Evolutionary conservation across 257 asterid genomes (phyloP), one percentile per base, ranked within the genome.

Genomic region (Primulina huaijiensis): DNA sequence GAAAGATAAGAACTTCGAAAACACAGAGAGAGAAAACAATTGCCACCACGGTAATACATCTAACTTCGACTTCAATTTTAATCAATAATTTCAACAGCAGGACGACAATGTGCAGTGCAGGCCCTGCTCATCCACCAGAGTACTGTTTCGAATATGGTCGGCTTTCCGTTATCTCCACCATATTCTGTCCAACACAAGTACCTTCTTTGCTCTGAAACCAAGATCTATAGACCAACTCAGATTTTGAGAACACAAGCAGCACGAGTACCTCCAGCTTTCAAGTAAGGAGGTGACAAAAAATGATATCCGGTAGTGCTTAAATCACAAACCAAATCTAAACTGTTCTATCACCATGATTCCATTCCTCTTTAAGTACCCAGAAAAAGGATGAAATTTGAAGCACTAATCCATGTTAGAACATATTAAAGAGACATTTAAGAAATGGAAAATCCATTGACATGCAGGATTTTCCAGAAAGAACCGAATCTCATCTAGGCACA

Each of bases 341-440:
- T 17, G 20, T n/a, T n/a, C 60, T 55, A 62, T 34, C 53, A 69
- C 35, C 58, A 75, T 61, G 58, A 60, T 66, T 78, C 77, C 34
- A 78, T 40, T 65, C 27, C 29, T 0, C 64, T 23, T 30, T 35
- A 75, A 25, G 55, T 58, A 20, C 69, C 60, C 14, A 56, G 10
- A 53, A 68, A 59, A 68, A 20, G 60, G 40, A 43, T 7, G 38
- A 7, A 19, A 68, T 11, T 14, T 20, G 53, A 62, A 40, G 53
- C 21, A 64, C 20, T 55, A 34, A 0, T 55, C 74, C 46, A 55
- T 59, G 73, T 64, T 68, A 72, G 76, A 64, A 76, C 74, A 76
- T 71, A 43, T 43, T 11, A 9, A 60, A 27, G 57, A 35, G 56
- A 69, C 57, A 3, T 68, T 62, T 60, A 7, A 60, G 55, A 65